Conservation (phyloP, 495 filamentous ascomycete genomes). For the Aspergillus avenaceus region DNA sequence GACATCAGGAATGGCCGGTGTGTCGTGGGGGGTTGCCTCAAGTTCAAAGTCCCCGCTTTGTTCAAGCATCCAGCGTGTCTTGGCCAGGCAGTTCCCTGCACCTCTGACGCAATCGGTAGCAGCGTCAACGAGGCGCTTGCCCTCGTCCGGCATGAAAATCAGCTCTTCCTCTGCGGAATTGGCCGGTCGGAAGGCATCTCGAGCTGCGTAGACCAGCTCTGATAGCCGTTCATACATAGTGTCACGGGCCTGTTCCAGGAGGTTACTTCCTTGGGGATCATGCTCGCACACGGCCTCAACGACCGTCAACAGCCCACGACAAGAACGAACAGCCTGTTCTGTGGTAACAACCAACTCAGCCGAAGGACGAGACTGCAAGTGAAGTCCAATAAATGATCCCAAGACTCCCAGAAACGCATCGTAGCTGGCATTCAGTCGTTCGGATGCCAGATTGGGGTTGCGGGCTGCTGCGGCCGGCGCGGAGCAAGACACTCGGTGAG, state of each 20-base stretch:
- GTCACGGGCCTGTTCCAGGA: slow-evolving; percentile 65
- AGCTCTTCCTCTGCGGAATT: slow-evolving; percentile 62
- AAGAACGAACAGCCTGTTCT: slow-evolving; percentile 76
- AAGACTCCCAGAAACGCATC: slow-evolving; percentile 85
- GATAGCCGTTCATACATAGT: slow-evolving; percentile 77
- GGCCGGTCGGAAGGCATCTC: slow-evolving; percentile 65
- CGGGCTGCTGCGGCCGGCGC: slow-evolving; percentile 38
- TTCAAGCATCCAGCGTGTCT: slow-evolving; percentile 81
- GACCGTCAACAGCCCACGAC: slow-evolving; percentile 68
- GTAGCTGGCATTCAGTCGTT: slow-evolving; percentile 69
- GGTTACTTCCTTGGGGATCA: slow-evolving; percentile 58
- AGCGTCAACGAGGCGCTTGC: slow-evolving; percentile 68
- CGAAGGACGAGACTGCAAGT: slow-evolving; percentile 83
- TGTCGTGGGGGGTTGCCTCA: slow-evolving; percentile 52
- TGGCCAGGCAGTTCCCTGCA: slow-evolving; percentile 85
- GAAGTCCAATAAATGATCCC: slow-evolving; percentile 86
- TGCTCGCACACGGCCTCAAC: slow-evolving; percentile 82
- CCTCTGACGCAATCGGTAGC: slow-evolving; percentile 88
- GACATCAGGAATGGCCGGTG: slow-evolving; percentile 3
- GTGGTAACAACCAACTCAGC: slow-evolving; percentile 72
- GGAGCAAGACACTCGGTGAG: slow-evolving; percentile 53
- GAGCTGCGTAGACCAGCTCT: slow-evolving; percentile 73
- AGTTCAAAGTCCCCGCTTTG: slow-evolving; percentile 92
- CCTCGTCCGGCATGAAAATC: slow-evolving; percentile 76
- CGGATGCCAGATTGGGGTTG: slow-evolving; percentile 55